Base-by-base conservation (phyloP, 78 protist species). In the Dictyostelium brefeldianum region DNA sequence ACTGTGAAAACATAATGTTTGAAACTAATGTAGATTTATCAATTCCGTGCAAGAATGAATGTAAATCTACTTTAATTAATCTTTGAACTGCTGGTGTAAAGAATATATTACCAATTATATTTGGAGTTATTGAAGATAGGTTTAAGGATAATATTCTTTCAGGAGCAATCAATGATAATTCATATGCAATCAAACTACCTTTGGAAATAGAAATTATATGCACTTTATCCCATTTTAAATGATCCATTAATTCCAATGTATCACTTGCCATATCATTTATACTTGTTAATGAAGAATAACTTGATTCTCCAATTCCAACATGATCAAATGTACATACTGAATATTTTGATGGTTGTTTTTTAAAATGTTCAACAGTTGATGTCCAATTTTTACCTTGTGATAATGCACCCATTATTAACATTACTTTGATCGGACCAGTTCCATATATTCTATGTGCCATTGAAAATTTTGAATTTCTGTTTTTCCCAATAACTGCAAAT, bases 151-250 rank as follows among this genome's bases (percentile, higher is more conserved):
- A 15, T 4, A 90, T 47, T 56, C 89, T 59, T 1, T 31, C 15
- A 3, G 78, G 62, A 11, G 79, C 79, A 22, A 22, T 22, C 0
- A 59, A 3, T 8, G 94, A 84, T 18, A 90, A 8, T 46, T 90
- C 94, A 12, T 70, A 65, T 2, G 89, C 51, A 2, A 90, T 67
- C 80, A 80, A 78, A 11, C 80, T 80, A 46, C 94, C 94, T 89
- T 79, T 90, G 22, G 94, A 90, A 3, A 48, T 73, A 79, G 89
- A 80, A 17, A 90, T 69, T 1, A 90, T 25, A 54, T 90, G 80
- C 8, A 70, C 82, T 3, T 8, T n/a, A 1, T 57, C 53, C 95
- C 95, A 90, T 4, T 64, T 64, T 11, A 90, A 59, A 80, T 80
- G 81, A 29, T 90, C 90, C 57, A 90, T 48, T 41, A 90, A 51